Conservation (phyloP, 2,329 filamentous ascomycete species). For the Colletotrichum karsti region DNA sequence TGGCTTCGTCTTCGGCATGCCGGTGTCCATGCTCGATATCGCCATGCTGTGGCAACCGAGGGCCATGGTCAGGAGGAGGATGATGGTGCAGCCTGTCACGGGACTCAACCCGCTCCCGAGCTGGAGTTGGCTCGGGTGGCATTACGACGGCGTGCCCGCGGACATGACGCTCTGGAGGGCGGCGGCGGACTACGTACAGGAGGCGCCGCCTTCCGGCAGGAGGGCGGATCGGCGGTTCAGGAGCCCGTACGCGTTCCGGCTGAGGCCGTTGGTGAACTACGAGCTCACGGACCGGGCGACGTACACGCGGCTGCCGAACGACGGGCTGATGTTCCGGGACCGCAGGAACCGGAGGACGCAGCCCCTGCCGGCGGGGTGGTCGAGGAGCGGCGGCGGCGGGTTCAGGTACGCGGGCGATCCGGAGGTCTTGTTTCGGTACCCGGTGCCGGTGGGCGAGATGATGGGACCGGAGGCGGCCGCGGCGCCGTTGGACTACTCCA, state of each 20-base stretch:
- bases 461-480: background rate
- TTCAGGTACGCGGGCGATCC: slow-evolving; percentile 51
- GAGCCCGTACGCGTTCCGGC: slow-evolving; percentile 45
- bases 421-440: slow-evolving; percentile 49
- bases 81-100: slow-evolving; percentile 40
- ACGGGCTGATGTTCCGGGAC: slow-evolving; percentile 49
- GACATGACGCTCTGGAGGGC: slow-evolving; percentile 52
- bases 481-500: slow-evolving; percentile 9
- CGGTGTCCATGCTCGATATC: slow-evolving; percentile 54
- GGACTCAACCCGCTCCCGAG: slow-evolving; percentile 43
- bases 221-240: slow-evolving; percentile 44
- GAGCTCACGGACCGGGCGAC: slow-evolving; percentile 47
- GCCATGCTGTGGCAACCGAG: slow-evolving; percentile 55
- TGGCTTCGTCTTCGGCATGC: slow-evolving; percentile 55
- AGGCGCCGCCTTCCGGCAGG: slow-evolving; percentile 40
- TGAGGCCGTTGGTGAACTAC: slow-evolving; percentile 48
- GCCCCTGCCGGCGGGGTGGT: slow-evolving; percentile 49
- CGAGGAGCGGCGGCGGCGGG: slow-evolving; percentile 39
- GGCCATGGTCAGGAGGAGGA: slow-evolving; percentile 49
- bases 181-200: slow-evolving; percentile 52
- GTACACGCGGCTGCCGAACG: slow-evolving; percentile 44
- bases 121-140: slow-evolving; percentile 59
- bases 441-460: slow-evolving; percentile 40
- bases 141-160: slow-evolving; percentile 52
- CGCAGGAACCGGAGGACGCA: slow-evolving; percentile 39